These are phyloP conservation scores for Arabidopsis suecica DNA, from an alignment of 345 rosid species.

Conservation along the genomic window DNA sequence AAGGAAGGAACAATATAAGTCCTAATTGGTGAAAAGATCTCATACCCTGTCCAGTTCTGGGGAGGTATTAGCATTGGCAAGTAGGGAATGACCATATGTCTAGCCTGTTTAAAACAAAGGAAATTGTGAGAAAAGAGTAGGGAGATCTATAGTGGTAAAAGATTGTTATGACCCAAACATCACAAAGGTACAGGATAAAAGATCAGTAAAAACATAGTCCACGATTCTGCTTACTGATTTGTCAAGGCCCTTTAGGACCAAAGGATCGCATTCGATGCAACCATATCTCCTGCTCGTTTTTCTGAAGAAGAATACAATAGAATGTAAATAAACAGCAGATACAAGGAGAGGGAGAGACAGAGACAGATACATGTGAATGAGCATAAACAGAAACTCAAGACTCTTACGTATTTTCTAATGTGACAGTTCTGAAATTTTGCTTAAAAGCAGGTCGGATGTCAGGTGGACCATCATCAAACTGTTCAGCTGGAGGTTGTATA, in stretches of 20 bases:
- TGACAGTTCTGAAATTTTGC: slow-evolving; percentile 65
- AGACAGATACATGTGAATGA: slow-evolving; percentile 29
- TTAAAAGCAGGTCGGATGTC: slow-evolving; percentile 93
- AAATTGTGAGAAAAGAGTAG: slow-evolving; percentile 33
- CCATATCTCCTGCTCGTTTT: slow-evolving; percentile 84
- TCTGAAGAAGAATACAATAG: slow-evolving; percentile 53
- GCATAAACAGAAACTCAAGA: slow-evolving; percentile 26
- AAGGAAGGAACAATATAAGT: slow-evolving; percentile 21
- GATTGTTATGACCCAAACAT: slow-evolving; percentile 22
- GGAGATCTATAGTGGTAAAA: slow-evolving; percentile 28
- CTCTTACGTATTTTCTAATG: slow-evolving; percentile 69
- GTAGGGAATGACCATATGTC: slow-evolving; percentile 98
- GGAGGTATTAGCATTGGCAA: slow-evolving; percentile 99
- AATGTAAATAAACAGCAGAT: slow-evolving; percentile 10
- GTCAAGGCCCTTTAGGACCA: slow-evolving; percentile 83
- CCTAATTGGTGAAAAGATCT: slow-evolving; percentile 18
- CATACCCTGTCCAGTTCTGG: slow-evolving; percentile 91
- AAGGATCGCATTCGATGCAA: slow-evolving; percentile 90
- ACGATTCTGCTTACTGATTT: slow-evolving; percentile 69
- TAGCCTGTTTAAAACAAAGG: slow-evolving; percentile 64
- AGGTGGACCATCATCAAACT: slow-evolving; percentile 75
- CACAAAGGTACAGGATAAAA: slow-evolving; percentile 29
- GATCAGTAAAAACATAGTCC: slow-evolving; percentile 24
- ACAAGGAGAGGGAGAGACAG: slow-evolving; percentile 16
- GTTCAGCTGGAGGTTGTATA: slow-evolving; percentile 85